These are phyloP conservation scores for Amaranthus tricolor DNA, from an alignment of 179 eudicot genomes.

Conservation along the genomic window DNA sequence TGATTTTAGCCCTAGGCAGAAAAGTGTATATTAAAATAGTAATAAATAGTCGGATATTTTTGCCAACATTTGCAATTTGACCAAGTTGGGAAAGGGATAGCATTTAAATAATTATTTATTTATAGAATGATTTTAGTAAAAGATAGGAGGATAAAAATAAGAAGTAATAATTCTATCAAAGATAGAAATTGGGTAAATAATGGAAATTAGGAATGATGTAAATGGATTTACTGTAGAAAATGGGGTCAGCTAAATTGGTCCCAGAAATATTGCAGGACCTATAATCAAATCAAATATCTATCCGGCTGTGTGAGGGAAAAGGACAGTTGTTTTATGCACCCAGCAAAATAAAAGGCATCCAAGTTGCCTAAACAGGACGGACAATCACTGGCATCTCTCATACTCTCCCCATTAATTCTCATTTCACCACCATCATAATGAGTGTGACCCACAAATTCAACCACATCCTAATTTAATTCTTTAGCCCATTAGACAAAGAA, in stretches of 20 bases:
- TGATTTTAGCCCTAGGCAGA: slow-evolving; percentile 20
- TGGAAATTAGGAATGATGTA: slow-evolving; percentile 28
- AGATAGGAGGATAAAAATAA: not conserved
- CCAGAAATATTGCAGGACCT: slow-evolving; percentile 18
- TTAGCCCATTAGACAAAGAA: not conserved
- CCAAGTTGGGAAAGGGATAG: slow-evolving; percentile 19
- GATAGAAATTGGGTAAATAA: slow-evolving; percentile 10
- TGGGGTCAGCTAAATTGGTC: slow-evolving; percentile 22
- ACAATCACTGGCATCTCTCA: slow-evolving; percentile 21
- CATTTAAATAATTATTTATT: no score
- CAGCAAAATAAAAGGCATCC: slow-evolving; percentile 1
- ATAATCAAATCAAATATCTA: not conserved
- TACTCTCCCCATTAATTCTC: slow-evolving; percentile 3
- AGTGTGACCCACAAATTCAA: slow-evolving; percentile 17
- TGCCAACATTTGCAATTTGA: slow-evolving; percentile 18
- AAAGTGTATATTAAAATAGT: slow-evolving; percentile 10
- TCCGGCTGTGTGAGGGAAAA: slow-evolving; percentile 4
- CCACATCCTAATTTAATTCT: not conserved
- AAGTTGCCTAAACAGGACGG: slow-evolving; percentile 26
- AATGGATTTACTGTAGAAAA: slow-evolving; percentile 28
- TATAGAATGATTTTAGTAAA: no score
- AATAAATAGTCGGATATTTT: slow-evolving; percentile 20
- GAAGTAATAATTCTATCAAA: not conserved
- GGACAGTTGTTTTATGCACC: slow-evolving; percentile 15
- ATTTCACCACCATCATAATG: slow-evolving; percentile 6